Evolutionary conservation across 805 yeast genomes (phyloP), one percentile per base, ranked within the genome.

Genomic region (Schwanniomyces pseudopolymorphus): DNA sequence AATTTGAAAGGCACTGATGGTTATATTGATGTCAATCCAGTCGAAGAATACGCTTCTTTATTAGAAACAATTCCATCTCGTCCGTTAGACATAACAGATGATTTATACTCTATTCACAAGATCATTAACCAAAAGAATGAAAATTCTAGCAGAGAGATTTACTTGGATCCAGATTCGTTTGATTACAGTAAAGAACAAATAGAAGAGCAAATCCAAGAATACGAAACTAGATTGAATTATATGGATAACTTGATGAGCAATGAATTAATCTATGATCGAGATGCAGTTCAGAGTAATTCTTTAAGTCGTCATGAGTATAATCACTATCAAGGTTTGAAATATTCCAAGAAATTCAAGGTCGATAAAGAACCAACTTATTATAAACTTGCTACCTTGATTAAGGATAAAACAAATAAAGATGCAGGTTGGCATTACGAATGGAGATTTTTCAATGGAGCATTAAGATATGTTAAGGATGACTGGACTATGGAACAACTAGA

Each of bases 361-460:
- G 47, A 43, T 28, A 47, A 53, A 21, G 66, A 74, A 24, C 61
- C 67, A 5, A 71, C 72, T 39, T 67, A 72, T 43, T 74, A 73
- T 56, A 61, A 60, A 33, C 55, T 60, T 55, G 67, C 69, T 2
- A 52, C 64, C 3, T 50, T 66, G 28, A 47, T 53, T 19, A 53
- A 54, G 14, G 52, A 56, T 21, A 67, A 64, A 41, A 60, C 58
- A 45, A 49, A 64, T 26, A 61, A 58, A 20, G 78, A 74, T 51
- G 69, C 72, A 46, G 81, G 81, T 28, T 73, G 74, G 58, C 86
- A 82, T 56, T 77, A 79, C 51, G 87, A 82, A 58, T 74, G 72
- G 68, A 61, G 84, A 42, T 82, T 82, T 49, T 82, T 78, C 65
- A 74, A 74, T 51, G 85, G 83, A 14, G 70, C 78, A 1, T 64